Percentiles rank a stretch among this genome's conserved stretches.
phyloP scores from a whole-genome alignment of 768 basidiomycete species.

The Favolaschia claudopus region DNA sequence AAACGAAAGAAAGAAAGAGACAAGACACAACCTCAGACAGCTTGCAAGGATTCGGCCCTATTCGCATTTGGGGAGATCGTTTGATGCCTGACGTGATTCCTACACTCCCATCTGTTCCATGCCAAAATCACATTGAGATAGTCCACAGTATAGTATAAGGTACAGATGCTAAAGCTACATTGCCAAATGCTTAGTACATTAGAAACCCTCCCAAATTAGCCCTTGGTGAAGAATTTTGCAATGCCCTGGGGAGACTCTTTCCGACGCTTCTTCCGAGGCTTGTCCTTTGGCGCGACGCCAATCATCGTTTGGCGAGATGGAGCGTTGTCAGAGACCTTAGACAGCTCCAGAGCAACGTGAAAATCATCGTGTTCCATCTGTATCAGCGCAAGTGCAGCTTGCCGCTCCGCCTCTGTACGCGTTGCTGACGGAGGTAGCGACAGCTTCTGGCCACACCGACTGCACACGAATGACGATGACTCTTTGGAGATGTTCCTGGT shows the following conservation, averaged over 20 bases:
- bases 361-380: conserved; percentile 86
- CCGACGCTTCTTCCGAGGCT: conserved; percentile 39
- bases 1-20: conserved; percentile 22
- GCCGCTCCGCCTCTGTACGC: conserved; percentile 39
- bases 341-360: conserved; percentile 85
- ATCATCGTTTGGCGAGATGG: conserved; percentile 24
- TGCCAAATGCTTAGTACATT: too few relatives aligned
- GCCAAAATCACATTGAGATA: too few relatives aligned
- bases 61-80: too few relatives aligned
- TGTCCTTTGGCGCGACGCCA: conserved; percentile 23
- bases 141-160: too few relatives aligned
- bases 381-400: conserved; percentile 48
- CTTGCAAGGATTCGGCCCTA: too few relatives aligned
- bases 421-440: conserved; percentile 36
- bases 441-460: conserved; percentile 62
- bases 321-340: conserved; percentile 46
- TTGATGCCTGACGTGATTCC: background rate
- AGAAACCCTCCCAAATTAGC: too few relatives aligned
- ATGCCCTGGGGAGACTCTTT: conserved; percentile 44
- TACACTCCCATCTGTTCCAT: too few relatives aligned
- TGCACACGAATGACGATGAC: conserved; percentile 58
- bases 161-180: too few relatives aligned
- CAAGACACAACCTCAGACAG: too few relatives aligned
- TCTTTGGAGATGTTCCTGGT: conserved; percentile 18
- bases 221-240: conserved; percentile 54